phyloP scores from a whole-genome alignment of 2,329 filamentous ascomycete species.

The Thielaviopsis populi region DNA sequence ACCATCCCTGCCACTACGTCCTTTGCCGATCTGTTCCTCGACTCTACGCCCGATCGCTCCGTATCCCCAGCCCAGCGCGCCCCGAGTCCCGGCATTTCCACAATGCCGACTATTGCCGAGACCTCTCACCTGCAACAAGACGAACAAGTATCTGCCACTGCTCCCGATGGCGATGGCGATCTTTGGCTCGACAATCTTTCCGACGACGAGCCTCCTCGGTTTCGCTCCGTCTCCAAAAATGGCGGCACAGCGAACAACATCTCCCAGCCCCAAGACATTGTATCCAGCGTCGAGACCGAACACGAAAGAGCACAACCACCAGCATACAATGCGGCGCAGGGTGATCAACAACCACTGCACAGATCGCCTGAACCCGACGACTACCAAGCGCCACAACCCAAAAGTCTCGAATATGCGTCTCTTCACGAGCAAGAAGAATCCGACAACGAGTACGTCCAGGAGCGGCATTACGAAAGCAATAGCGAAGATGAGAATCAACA shows the following conservation, averaged over 20 bases:
- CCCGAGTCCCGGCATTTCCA: background rate
- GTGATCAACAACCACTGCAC: background rate
- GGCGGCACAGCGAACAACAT: background rate
- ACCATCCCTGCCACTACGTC: background rate
- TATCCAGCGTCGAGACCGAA: background rate
- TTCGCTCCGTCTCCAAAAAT: slow-evolving; percentile 7
- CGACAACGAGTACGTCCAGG: background rate
- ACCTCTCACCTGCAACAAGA: background rate
- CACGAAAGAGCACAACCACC: background rate
- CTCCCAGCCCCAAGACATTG: background rate
- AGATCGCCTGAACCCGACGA: background rate
- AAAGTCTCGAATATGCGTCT: background rate
- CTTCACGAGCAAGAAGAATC: background rate
- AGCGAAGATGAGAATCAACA: background rate
- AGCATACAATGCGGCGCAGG: background rate
- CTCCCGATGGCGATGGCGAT: slow-evolving; percentile 26
- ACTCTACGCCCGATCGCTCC: slow-evolving; percentile 9
- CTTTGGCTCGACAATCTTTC: slow-evolving; percentile 33
- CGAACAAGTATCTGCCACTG: background rate
- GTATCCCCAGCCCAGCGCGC: background rate
- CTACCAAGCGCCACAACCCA: background rate
- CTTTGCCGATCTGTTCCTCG: slow-evolving; percentile 7
- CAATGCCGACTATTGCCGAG: slow-evolving; percentile 5
- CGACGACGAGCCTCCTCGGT: slow-evolving; percentile 23
- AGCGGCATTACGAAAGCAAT: background rate